Percentiles rank a stretch among this genome's conserved stretches.
phyloP scores from a whole-genome alignment of 2,329 filamentous ascomycete species.

The Trichophyton simii region DNA sequence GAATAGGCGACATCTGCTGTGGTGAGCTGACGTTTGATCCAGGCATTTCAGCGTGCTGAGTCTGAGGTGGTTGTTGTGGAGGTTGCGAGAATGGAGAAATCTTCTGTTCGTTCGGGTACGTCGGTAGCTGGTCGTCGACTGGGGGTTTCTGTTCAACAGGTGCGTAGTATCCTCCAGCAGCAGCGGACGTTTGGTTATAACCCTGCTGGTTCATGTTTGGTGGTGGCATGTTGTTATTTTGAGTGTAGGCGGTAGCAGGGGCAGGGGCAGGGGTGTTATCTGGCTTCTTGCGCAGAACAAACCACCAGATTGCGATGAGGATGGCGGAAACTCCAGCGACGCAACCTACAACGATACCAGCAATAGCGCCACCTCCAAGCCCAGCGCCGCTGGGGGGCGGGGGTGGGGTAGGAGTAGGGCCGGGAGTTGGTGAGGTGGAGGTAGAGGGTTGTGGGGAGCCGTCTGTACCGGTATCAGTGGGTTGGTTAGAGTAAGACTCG shows the following conservation, averaged over 20 bases:
- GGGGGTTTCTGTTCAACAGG: slow-evolving; percentile 10
- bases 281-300: slow-evolving; percentile 9
- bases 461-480: neutral
- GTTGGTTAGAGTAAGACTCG: neutral
- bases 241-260: neutral
- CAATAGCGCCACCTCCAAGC: slow-evolving; percentile 13
- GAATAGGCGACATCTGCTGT: neutral
- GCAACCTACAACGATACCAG: slow-evolving; percentile 13
- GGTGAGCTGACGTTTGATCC: slow-evolving; percentile 5
- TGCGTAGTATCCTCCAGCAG: slow-evolving; percentile 11
- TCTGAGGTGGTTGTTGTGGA: neutral
- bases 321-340: slow-evolving; percentile 10
- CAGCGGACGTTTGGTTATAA: neutral
- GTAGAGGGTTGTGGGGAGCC: neutral
- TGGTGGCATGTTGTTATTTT: neutral
- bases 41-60: slow-evolving; percentile 9
- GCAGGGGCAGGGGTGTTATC: slow-evolving; percentile 1
- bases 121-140: neutral
- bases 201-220: neutral
- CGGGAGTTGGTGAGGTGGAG: neutral
- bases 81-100: neutral
- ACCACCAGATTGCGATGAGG: slow-evolving; percentile 11
- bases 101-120: slow-evolving; percentile 10
- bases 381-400: neutral
- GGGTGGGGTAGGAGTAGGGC: neutral